Evolutionary conservation across 257 asterid species (phyloP).

Genomic region (Fraxinus americana): DNA sequence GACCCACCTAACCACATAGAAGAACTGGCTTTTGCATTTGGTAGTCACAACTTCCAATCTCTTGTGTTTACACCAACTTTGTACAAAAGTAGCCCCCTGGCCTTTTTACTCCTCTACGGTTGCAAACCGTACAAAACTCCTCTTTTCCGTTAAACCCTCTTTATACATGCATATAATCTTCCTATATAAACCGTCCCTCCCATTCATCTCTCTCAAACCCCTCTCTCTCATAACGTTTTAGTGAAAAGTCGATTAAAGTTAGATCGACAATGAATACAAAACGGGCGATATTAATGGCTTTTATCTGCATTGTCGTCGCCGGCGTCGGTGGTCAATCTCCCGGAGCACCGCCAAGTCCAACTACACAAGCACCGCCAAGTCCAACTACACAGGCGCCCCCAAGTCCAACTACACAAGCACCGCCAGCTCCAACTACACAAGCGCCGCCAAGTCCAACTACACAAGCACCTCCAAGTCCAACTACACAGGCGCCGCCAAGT

Average conservation of each 20-base stretch:
- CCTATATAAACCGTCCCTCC: slow-evolving; percentile 41
- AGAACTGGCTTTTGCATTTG: background rate
- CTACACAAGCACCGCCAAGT: slow-evolving; percentile 32
- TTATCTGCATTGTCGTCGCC: slow-evolving; percentile 55
- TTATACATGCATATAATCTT: slow-evolving; percentile 8
- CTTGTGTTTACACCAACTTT: slow-evolving; percentile 20
- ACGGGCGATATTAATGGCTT: slow-evolving; percentile 30
- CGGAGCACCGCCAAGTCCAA: slow-evolving; percentile 46
- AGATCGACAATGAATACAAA: slow-evolving; percentile 42
- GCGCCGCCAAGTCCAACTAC: slow-evolving; percentile 41
- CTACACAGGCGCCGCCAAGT: slow-evolving; percentile 41
- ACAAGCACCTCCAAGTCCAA: slow-evolving; percentile 37
- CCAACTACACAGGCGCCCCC: slow-evolving; percentile 24
- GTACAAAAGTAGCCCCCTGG: background rate
- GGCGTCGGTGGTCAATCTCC: slow-evolving; percentile 69
- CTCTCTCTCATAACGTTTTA: slow-evolving; percentile 2
- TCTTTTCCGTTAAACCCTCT: slow-evolving; percentile 1
- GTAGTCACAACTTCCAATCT: slow-evolving; percentile 19
- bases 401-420: slow-evolving; percentile 18
- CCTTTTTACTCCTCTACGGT: slow-evolving; percentile 28
- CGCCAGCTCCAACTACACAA: slow-evolving; percentile 21
- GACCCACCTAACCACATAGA: slow-evolving; percentile 20
- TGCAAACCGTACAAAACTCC: slow-evolving; percentile 16
- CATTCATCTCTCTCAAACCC: slow-evolving; percentile 24
- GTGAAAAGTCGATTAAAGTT: background rate